Conservation (phyloP, 805 yeast genomes). For the Barnettozyma siamensis region DNA sequence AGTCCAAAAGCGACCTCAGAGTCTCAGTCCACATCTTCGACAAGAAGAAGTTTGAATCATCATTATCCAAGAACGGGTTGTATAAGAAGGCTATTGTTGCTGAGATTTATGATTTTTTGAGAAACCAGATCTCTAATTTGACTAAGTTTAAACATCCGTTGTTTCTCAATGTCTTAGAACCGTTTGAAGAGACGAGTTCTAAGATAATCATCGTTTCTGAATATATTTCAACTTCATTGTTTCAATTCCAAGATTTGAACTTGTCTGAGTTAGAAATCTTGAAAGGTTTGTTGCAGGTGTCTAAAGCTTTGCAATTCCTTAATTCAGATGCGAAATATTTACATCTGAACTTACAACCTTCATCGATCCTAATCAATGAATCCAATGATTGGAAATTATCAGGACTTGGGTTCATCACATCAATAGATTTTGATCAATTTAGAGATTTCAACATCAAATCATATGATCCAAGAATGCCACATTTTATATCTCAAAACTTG, state of each 20-base stretch:
- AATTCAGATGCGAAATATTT: constrained; percentile 71
- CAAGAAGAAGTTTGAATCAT: constrained; percentile 64
- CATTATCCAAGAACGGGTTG: constrained; percentile 45
- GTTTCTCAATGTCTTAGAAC: constrained; percentile 76
- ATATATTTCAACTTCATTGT: constrained; percentile 54
- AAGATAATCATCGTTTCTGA: constrained; percentile 83
- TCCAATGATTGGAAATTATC: constrained; percentile 92
- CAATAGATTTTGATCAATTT: constrained; percentile 34
- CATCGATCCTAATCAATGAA: constrained; percentile 67
- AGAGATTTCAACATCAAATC: constrained; percentile 62
- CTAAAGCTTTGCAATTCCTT: constrained; percentile 74
- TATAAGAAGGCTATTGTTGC: constrained; percentile 40
- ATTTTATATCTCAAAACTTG: constrained; percentile 61
- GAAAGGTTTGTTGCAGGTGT: constrained; percentile 75
- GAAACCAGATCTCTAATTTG: constrained; percentile 62
- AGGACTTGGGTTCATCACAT: constrained; percentile 59
- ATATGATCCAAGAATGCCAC: constrained; percentile 70
- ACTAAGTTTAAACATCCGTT: constrained; percentile 88
- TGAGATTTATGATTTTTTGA: constrained; percentile 63
- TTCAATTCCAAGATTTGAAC: constrained; percentile 28
- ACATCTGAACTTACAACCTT: constrained; percentile 76
- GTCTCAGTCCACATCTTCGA: constrained; percentile 87
- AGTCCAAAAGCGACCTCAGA: constrained; percentile 29
- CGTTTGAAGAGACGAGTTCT: constrained; percentile 78
- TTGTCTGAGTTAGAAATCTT: constrained; percentile 55